A percentile compares a stretch with the other conserved stretches of the same genome.
Conservation (phyloP, 768 basidiomycete species). For the Mycena galericulata region DNA sequence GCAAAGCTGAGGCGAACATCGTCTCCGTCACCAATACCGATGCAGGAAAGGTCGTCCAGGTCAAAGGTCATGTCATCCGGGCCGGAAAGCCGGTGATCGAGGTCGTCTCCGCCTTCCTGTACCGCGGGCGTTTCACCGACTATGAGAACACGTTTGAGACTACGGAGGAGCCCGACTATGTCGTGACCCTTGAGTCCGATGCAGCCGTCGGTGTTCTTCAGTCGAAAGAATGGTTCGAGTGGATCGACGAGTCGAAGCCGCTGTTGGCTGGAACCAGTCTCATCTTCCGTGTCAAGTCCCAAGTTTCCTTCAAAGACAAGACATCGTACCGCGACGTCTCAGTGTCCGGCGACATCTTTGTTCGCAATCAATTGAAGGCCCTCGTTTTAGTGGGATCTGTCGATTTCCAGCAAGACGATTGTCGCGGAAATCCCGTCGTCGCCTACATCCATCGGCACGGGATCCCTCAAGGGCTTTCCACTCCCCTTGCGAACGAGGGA, state of each 20-base stretch:
- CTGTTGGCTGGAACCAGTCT: slow-evolving; percentile 85
- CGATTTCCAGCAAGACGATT: slow-evolving; percentile 88
- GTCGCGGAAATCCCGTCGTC: slow-evolving; percentile 93
- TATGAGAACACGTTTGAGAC: slow-evolving; percentile 97
- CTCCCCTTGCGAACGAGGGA: slow-evolving; percentile 85
- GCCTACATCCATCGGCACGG: slow-evolving; percentile 96
- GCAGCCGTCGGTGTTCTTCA: slow-evolving; percentile 90
- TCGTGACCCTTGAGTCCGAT: slow-evolving; percentile 79
- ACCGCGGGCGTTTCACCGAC: slow-evolving; percentile 94
- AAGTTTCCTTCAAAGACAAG: slow-evolving; percentile 93
- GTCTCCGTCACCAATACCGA: slow-evolving; percentile 91
- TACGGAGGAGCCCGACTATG: slow-evolving; percentile 89
- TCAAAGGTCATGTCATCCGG: slow-evolving; percentile 86
- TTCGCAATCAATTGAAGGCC: slow-evolving; percentile 89
- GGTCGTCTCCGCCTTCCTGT: slow-evolving; percentile 95
- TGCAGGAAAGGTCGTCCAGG: slow-evolving; percentile 93
- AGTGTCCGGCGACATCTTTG: slow-evolving; percentile 87
- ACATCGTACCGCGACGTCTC: slow-evolving; percentile 82
- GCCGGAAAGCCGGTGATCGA: slow-evolving; percentile 87
- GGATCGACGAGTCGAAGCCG: slow-evolving; percentile 86
- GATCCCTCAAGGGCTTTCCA: slow-evolving; percentile 76
- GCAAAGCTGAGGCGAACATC: slow-evolving; percentile 90
- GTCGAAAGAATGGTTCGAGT: slow-evolving; percentile 98
- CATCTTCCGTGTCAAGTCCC: slow-evolving; percentile 90
- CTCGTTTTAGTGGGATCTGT: slow-evolving; percentile 91